A percentile compares a stretch with the other conserved stretches of the same genome.
Evolutionary conservation across 2,329 filamentous ascomycete genomes (phyloP).

Genomic region (Nigrospora oryzae): DNA sequence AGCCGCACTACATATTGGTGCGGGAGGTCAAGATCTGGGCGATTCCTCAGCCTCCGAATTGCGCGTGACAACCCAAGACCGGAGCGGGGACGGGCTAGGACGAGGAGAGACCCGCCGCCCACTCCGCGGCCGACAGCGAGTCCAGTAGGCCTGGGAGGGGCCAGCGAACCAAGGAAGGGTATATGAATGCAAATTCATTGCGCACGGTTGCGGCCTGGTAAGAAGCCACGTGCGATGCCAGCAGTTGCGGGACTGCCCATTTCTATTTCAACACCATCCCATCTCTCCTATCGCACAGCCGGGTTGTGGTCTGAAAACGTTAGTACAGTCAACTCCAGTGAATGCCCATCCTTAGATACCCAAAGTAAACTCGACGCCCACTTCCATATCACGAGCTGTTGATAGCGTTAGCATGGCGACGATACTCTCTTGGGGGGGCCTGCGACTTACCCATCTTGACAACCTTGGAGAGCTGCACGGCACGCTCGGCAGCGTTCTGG

Average conservation of each 20-base stretch:
- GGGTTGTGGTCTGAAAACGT: conserved; percentile 16
- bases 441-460: conserved; percentile 82
- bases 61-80: too few species aligned
- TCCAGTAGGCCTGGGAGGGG: too few species aligned
- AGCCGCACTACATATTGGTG: background rate
- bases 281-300: conserved; percentile 5
- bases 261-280: conserved; percentile 5
- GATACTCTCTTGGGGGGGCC: background rate
- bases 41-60: background rate
- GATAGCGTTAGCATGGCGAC: conserved; percentile 12
- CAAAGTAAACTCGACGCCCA: conserved; percentile 89
- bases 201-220: conserved; percentile 1
- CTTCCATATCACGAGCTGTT: conserved; percentile 85
- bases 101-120: too few species aligned
- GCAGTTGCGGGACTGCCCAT: conserved; percentile 3
- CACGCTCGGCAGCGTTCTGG: conserved; percentile 94
- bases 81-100: background rate
- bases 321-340: conserved; percentile 21
- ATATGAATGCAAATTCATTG: conserved; percentile 1
- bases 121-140: too few species aligned
- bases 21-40: background rate
- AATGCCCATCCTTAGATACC: conserved; percentile 62
- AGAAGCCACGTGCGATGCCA: conserved; percentile 3
- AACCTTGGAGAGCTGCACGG: conserved; percentile 97
- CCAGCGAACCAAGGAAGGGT: too few species aligned